These are phyloP conservation scores for Lyophyllum shimeji DNA, from an alignment of 768 basidiomycete species.

Conservation along the genomic window DNA sequence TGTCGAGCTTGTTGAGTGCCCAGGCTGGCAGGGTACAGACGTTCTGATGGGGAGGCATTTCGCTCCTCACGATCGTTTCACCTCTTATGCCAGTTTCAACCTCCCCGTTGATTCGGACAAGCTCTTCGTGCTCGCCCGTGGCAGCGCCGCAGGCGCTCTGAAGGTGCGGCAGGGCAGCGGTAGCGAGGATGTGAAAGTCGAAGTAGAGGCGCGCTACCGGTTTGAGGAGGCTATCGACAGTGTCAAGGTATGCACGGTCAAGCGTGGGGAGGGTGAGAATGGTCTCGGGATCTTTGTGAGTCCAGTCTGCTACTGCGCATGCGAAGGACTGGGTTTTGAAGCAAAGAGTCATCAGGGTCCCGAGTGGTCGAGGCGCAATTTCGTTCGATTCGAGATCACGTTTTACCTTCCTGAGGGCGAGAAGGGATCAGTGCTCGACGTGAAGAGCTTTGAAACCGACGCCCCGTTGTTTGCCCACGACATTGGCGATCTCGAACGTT, in stretches of 20 bases:
- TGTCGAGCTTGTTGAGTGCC: conserved; percentile 17
- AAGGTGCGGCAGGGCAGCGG: conserved; percentile 20
- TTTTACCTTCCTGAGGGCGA: conserved; percentile 24
- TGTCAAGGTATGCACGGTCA: conserved; percentile 23
- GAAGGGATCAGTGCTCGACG: conserved; percentile 16
- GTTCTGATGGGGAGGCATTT: neutral
- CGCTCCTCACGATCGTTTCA: neutral
- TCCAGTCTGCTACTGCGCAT: conserved; percentile 2
- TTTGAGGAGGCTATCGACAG: conserved; percentile 18
- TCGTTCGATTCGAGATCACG: conserved; percentile 22
- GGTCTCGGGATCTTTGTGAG: conserved; percentile 39
- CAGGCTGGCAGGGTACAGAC: conserved; percentile 8
- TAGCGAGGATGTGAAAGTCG: conserved; percentile 21
- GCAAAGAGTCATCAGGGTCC: conserved; percentile 17
- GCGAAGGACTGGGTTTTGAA: neutral
- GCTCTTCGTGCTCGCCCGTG: conserved; percentile 30
- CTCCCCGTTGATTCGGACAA: conserved; percentile 26
- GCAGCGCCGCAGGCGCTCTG: conserved; percentile 24
- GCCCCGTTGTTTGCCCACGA: conserved; percentile 41
- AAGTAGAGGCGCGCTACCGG: conserved; percentile 24
- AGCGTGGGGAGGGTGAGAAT: conserved; percentile 21
- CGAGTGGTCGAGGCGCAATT: conserved; percentile 8
- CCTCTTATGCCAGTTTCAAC: conserved; percentile 18
- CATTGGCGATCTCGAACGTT: conserved; percentile 34
- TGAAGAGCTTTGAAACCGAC: conserved; percentile 43